Evolutionary conservation across 768 basidiomycete species (phyloP).

Genomic region (Lentinula raphanica): DNA sequence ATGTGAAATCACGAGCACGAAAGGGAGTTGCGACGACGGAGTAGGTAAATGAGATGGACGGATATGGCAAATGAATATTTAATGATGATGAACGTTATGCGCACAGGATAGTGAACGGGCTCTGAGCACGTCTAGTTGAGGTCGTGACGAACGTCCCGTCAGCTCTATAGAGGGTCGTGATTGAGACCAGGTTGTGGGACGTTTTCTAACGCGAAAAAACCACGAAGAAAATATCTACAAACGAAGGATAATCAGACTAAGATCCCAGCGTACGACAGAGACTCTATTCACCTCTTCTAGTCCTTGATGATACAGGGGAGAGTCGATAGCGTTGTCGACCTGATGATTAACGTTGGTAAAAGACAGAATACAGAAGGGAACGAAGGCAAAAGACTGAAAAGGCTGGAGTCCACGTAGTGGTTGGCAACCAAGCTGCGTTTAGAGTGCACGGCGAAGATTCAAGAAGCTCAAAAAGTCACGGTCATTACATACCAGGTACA

Average conservation of each 20-base stretch:
- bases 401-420: not conserved
- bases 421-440: constrained; percentile 2
- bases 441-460: not conserved
- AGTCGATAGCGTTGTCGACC: not conserved
- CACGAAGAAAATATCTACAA: not conserved
- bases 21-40: not conserved
- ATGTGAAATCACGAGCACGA: not conserved
- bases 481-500: constrained; percentile 2
- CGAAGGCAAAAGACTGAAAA: not conserved
- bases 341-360: not conserved
- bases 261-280: not conserved
- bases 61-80: not conserved
- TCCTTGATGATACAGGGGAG: not conserved
- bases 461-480: not conserved
- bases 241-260: not conserved
- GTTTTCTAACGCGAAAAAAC: not conserved
- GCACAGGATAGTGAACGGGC: not conserved
- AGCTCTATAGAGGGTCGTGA: not conserved
- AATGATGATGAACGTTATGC: not conserved
- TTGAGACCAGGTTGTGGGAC: not conserved
- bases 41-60: too few species aligned
- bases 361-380: not conserved
- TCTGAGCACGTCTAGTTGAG: not conserved
- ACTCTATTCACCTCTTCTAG: not conserved
- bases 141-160: not conserved